Base-by-base conservation (phyloP, 1,284 basidiomycete genomes). In the Mycena citricolor region DNA sequence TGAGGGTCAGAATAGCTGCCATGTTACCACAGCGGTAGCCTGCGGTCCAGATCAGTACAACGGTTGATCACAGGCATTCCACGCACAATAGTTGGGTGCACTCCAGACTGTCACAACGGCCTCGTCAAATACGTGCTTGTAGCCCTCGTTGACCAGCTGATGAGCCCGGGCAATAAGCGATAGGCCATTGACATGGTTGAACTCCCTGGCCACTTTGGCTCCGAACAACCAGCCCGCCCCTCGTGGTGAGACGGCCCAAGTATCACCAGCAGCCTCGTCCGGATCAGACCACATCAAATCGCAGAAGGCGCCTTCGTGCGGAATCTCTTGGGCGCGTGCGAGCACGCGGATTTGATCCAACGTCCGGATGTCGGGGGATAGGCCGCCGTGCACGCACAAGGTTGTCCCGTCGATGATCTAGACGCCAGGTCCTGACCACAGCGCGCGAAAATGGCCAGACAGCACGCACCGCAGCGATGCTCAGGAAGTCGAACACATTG, bases 281-380 rank as follows among this genome's bases (percentile, higher is more conserved):
- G 94, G 94, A 64, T 97, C 94, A 19, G 90, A 94, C 94, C 94
- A 97, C 91, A 97, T 95, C 13, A 97, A 76, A 64, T 97, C 93
- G 57, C 94, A 97, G 63, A 97, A 97, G 2, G 94, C 90, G n/a
- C 94, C 94, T 62, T 97, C 94, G 61, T 97, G 94, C 1, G 94
- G 94, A 34, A 97, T 93, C 66, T 98, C 94, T 60, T 97, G 94
- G 1, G 92, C 90, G 52, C 94, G 74, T 16, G 91, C 90, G 43
- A 97, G 73, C 13, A 94, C 90, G 19, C 94, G 79, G 49, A 97
- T 90, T 64, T 97, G 92, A 63, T 97, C 94, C 4, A 95, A 70
- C 2, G 91, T 94, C 36, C 90, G 77, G 50, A 97, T 92, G 60
- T 95, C 94, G 0, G 92, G 93, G 13, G 89, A 94, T 6, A 94